Conservation (phyloP, 2,329 filamentous ascomycete species). For the Colletotrichum sublineola region DNA sequence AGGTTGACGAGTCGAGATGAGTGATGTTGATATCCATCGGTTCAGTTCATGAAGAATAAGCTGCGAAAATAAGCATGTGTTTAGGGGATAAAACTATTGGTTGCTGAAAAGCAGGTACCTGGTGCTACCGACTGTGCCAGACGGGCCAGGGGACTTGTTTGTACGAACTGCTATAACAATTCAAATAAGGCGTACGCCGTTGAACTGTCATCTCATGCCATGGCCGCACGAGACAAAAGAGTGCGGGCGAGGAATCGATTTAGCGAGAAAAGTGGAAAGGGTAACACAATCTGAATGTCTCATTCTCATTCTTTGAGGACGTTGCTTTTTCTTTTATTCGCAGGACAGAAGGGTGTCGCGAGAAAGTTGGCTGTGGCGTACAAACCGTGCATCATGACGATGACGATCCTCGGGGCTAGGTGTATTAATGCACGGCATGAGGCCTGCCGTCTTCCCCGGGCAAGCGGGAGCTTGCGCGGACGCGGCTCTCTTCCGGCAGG, state of each 20-base stretch:
- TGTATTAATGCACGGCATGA: background rate
- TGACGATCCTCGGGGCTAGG: conserved; percentile 4
- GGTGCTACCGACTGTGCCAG: too few relatives aligned
- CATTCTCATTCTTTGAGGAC: background rate
- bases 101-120: background rate
- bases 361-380: conserved; percentile 10
- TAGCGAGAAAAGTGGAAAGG: conserved; percentile 25
- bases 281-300: conserved; percentile 18
- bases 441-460: conserved; percentile 15
- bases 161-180: conserved; percentile 4
- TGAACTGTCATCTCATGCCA: background rate
- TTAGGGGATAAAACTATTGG: background rate
- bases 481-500: conserved; percentile 29
- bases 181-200: conserved; percentile 16
- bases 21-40: background rate
- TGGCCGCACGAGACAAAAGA: background rate
- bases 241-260: background rate
- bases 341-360: background rate
- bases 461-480: conserved; percentile 19
- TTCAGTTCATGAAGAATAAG: background rate
- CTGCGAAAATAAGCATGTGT: background rate
- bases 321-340: conserved; percentile 30
- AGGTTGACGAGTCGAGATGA: conserved; percentile 15
- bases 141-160: conserved; percentile 7
- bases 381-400: conserved; percentile 18